Evolutionary conservation across 768 basidiomycete genomes (phyloP).

Genomic region (Tulasnella sp.): DNA sequence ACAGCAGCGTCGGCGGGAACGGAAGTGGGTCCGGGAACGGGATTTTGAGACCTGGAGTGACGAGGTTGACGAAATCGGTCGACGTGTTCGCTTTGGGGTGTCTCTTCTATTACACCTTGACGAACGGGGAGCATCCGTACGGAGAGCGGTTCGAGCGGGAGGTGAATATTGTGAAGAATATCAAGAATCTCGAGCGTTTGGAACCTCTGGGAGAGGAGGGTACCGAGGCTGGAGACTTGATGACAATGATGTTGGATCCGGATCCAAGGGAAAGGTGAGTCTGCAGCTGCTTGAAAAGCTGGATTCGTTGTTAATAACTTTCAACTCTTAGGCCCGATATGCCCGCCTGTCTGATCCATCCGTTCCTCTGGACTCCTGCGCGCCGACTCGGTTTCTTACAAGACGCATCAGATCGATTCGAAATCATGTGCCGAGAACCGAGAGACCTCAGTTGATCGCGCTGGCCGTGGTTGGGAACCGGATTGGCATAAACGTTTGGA

Average conservation of each 20-base stretch:
- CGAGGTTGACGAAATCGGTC: conserved; percentile 86
- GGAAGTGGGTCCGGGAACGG: conserved; percentile 26
- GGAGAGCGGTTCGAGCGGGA: conserved; percentile 90
- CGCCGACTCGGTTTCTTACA: conserved; percentile 87
- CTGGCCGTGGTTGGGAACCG: conserved; percentile 67
- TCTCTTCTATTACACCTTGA: conserved; percentile 85
- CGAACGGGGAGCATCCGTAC: conserved; percentile 85
- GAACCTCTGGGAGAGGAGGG: conserved; percentile 87
- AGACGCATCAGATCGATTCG: conserved; percentile 94
- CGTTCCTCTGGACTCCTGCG: conserved; percentile 91
- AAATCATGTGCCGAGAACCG: conserved; percentile 93
- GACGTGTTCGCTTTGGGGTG: conserved; percentile 97
- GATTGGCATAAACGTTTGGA: conserved; percentile 88
- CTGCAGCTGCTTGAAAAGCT: no score
- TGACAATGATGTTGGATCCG: conserved; percentile 63
- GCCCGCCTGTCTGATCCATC: conserved; percentile 74
- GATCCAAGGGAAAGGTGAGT: conserved; percentile 63
- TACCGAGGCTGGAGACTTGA: conserved; percentile 76
- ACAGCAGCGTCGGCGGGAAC: conserved; percentile 42
- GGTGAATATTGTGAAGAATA: conserved; percentile 80
- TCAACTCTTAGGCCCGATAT: conserved; percentile 62
- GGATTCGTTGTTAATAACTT: conserved; percentile 30
- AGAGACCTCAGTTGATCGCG: conserved; percentile 60
- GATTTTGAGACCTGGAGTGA: conserved; percentile 33
- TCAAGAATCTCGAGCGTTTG: conserved; percentile 56